Conservation (phyloP, 805 yeast species). For the Isabelozyma rhagii region DNA sequence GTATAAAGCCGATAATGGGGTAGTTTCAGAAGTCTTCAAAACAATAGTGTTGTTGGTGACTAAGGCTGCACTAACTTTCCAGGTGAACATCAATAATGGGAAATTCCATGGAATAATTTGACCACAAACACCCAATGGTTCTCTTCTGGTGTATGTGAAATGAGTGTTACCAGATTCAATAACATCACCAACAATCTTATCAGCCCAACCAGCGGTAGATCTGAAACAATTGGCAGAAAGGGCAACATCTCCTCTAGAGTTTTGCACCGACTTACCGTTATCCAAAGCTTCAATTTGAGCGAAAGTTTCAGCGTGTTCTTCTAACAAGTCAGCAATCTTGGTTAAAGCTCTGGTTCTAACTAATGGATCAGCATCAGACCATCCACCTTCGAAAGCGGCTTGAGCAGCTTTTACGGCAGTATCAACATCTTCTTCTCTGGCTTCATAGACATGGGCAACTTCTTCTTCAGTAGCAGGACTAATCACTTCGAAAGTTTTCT, state of each 20-base stretch:
- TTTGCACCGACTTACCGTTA: conserved; percentile 77
- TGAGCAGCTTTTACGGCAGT: conserved; percentile 83
- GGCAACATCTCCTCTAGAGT: conserved; percentile 73
- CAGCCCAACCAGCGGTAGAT: conserved; percentile 90
- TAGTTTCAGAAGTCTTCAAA: conserved; percentile 86
- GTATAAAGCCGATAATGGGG: conserved; percentile 84
- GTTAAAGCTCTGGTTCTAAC: conserved; percentile 59
- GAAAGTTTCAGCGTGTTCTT: conserved; percentile 64
- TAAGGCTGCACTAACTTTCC: conserved; percentile 93
- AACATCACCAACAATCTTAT: conserved; percentile 74
- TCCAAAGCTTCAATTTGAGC: conserved; percentile 84
- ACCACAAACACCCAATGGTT: conserved; percentile 94
- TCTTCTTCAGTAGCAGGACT: conserved; percentile 72
- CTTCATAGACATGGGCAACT: conserved; percentile 69
- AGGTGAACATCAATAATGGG: conserved; percentile 89
- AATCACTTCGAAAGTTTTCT: conserved; percentile 57
- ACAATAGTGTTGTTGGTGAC: conserved; percentile 90
- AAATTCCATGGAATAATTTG: conserved; percentile 97
- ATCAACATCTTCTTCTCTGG: conserved; percentile 75
- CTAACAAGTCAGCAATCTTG: conserved; percentile 77
- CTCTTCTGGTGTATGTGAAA: conserved; percentile 77
- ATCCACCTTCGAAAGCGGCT: conserved; percentile 63
- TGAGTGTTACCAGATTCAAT: conserved; percentile 73
- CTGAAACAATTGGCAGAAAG: conserved; percentile 68
- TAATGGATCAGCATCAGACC: conserved; percentile 71